phyloP scores from a whole-genome alignment of 2,329 filamentous ascomycete genomes.

The Volutella citrinella region DNA sequence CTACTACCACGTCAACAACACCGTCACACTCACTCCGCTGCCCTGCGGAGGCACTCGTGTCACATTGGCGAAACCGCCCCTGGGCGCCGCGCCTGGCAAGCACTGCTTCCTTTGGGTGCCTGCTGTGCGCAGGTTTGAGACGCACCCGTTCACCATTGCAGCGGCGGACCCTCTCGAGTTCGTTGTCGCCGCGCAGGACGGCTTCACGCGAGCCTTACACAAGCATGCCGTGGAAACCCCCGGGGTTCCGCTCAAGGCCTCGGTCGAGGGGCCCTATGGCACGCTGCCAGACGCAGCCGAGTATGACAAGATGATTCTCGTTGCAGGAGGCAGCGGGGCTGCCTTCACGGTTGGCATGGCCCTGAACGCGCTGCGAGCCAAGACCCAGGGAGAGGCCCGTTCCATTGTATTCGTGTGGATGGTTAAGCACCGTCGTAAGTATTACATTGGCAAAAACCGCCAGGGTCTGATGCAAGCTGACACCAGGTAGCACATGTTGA shows the following conservation, averaged over 20 bases:
- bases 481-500: slow-evolving; percentile 28
- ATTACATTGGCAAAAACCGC: not conserved
- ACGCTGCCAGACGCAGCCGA: slow-evolving; percentile 48
- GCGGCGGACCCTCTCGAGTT: slow-evolving; percentile 53
- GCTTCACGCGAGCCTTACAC: slow-evolving; percentile 57
- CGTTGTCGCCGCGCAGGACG: slow-evolving; percentile 55
- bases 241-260: slow-evolving; percentile 45
- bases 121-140: slow-evolving; percentile 52
- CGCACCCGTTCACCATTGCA: slow-evolving; percentile 63
- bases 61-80: slow-evolving; percentile 47
- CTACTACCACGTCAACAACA: slow-evolving; percentile 47
- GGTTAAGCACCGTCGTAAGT: slow-evolving; percentile 34
- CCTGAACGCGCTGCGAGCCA: slow-evolving; percentile 32
- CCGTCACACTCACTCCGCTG: slow-evolving; percentile 51
- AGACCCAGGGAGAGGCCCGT: slow-evolving; percentile 16
- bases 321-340: slow-evolving; percentile 60
- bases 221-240: slow-evolving; percentile 48
- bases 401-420: slow-evolving; percentile 40
- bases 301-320: slow-evolving; percentile 55
- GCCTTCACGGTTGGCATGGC: slow-evolving; percentile 49
- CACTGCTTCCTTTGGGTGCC: slow-evolving; percentile 67
- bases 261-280: slow-evolving; percentile 59
- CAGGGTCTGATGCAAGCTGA: slow-evolving; percentile 1
- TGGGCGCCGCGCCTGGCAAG: slow-evolving; percentile 48
- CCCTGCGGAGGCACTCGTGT: slow-evolving; percentile 53